These are phyloP conservation scores for Heliamphora pulchella DNA, from an alignment of 179 eudicot species.

Conservation along the genomic window DNA sequence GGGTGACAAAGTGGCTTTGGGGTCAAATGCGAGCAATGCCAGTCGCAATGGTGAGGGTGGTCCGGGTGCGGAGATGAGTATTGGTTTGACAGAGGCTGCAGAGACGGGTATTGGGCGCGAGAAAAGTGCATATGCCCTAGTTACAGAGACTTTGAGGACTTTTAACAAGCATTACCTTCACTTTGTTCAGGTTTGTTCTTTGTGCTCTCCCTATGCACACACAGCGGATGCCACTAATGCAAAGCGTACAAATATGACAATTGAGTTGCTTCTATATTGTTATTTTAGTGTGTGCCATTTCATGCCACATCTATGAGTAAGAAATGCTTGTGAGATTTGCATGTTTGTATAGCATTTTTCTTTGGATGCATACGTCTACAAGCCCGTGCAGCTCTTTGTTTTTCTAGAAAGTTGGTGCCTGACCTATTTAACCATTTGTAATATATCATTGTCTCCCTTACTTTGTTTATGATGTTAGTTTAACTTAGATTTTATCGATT, in stretches of 20 bases:
- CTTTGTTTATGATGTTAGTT: too few species aligned
- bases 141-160: conserved; percentile 41
- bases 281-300: neutral
- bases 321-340: too few species aligned
- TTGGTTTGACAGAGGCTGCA: conserved; percentile 18
- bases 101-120: conserved; percentile 23
- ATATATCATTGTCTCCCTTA: too few species aligned
- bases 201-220: neutral
- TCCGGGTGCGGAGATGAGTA: neutral
- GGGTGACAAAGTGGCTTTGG: neutral
- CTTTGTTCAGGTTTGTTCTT: conserved; percentile 49
- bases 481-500: too few species aligned
- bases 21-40: neutral
- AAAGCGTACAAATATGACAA: neutral
- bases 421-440: too few species aligned
- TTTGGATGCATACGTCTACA: too few species aligned
- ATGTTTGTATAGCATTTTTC: too few species aligned
- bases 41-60: conserved; percentile 11
- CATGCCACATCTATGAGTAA: neutral
- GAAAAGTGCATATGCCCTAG: conserved; percentile 40
- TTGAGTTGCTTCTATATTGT: neutral
- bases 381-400: too few species aligned
- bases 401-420: too few species aligned
- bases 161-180: conserved; percentile 52
- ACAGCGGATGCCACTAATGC: too few species aligned